These are phyloP conservation scores for Pochonia chlamydosporia DNA, from an alignment of 2,329 filamentous ascomycete genomes.

Conservation along the genomic window DNA sequence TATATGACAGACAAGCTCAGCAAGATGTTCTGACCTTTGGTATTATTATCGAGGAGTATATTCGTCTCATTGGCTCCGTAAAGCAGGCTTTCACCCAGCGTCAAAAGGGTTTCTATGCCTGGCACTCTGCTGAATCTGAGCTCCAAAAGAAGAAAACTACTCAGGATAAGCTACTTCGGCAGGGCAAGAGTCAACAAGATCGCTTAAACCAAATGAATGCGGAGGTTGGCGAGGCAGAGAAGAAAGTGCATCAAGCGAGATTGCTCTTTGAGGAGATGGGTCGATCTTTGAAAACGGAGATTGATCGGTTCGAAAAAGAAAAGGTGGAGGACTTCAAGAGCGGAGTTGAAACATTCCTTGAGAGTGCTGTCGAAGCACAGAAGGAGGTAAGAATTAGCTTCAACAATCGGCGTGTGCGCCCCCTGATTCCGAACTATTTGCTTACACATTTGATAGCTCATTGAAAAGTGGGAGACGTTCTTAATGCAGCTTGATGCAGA, in stretches of 20 bases:
- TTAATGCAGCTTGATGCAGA: constrained; percentile 92
- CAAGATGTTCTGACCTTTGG: constrained; percentile 94
- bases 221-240: constrained; percentile 91
- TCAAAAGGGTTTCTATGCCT: constrained; percentile 92
- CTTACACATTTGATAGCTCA: constrained; percentile 36
- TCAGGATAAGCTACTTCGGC: constrained; percentile 91
- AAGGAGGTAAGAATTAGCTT: constrained; percentile 74
- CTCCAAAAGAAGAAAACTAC: constrained; percentile 81
- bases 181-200: constrained; percentile 94
- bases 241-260: constrained; percentile 83
- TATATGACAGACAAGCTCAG: constrained; percentile 94
- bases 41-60: constrained; percentile 97
- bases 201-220: constrained; percentile 86
- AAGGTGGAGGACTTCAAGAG: constrained; percentile 99
- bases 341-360: constrained; percentile 93
- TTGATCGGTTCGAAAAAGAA: constrained; percentile 91
- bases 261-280: constrained; percentile 97
- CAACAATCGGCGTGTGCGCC: not conserved
- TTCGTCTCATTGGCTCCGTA: constrained; percentile 88
- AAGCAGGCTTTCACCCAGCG: constrained; percentile 90
- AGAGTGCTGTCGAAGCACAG: constrained; percentile 95
- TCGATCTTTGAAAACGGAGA: constrained; percentile 78
- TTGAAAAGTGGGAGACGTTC: constrained; percentile 98
- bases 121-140: constrained; percentile 87
- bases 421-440: constrained; percentile 13